These are phyloP conservation scores for Sugiyamaella pinicola DNA, from an alignment of 1,139 yeast genomes.

Conservation along the genomic window DNA sequence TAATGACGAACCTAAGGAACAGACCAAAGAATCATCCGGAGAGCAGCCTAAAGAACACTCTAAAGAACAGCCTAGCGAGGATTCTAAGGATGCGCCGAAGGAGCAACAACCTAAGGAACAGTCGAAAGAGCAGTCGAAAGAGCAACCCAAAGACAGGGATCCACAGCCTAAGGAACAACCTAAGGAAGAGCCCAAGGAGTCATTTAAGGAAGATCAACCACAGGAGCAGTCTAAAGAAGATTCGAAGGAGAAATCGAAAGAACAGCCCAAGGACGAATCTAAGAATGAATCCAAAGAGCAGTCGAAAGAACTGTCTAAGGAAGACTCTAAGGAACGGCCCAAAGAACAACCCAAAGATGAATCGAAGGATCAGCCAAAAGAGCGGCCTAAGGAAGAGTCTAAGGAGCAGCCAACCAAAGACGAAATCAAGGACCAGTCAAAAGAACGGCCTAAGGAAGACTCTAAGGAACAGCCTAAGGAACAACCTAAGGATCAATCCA, in stretches of 20 bases:
- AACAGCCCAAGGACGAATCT: conserved; percentile 6
- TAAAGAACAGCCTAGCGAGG: conserved; percentile 4
- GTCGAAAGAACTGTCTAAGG: conserved; percentile 3
- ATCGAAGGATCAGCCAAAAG: conserved; percentile 7
- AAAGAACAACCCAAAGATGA: conserved; percentile 5
- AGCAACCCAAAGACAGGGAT: conserved; percentile 1
- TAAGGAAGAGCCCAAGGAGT: conserved; percentile 1
- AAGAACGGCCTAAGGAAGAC: conserved; percentile 2
- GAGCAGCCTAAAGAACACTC: conserved; percentile 7
- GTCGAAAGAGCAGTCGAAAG: conserved; percentile 3
- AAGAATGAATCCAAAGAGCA: conserved; percentile 2
- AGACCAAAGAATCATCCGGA: background rate
- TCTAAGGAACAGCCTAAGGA: background rate
- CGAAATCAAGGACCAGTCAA: background rate
- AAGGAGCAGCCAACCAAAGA: conserved; percentile 2
- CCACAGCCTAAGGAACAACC: too few species aligned
- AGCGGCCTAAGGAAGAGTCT: background rate
- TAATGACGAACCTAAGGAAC: too few species aligned
- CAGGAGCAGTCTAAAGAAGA: conserved; percentile 3
- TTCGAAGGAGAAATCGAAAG: background rate
- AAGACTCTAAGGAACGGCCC: conserved; percentile 4
- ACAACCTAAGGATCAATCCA: conserved; percentile 7
- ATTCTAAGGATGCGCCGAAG: conserved; percentile 3
- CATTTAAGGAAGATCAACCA: conserved; percentile 3
- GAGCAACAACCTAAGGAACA: conserved; percentile 7